phyloP scores from a whole-genome alignment of 305 asterid species.

The Solanum aculeatissimum region DNA sequence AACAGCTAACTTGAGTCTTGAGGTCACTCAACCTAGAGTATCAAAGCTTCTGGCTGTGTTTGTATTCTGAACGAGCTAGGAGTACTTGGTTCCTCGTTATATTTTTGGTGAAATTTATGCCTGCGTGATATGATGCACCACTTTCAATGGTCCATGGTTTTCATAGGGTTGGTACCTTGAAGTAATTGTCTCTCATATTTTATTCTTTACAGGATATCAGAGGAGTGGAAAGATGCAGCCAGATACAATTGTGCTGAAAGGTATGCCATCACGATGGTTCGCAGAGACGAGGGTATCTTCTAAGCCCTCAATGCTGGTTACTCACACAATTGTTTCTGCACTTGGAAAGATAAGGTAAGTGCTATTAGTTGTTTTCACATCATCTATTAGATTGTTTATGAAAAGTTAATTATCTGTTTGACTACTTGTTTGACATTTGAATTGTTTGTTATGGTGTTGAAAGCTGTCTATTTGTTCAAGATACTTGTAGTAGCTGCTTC shows the following conservation, averaged over 20 bases:
- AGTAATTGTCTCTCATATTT: not conserved
- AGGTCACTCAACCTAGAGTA: not conserved
- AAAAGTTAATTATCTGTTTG: not conserved
- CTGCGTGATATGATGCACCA: not conserved
- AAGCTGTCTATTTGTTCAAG: not conserved
- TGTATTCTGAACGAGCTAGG: not conserved
- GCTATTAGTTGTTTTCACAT: not conserved
- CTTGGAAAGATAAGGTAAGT: slow-evolving; percentile 76
- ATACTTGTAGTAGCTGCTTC: not conserved
- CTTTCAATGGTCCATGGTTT: not conserved
- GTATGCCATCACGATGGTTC: slow-evolving; percentile 95
- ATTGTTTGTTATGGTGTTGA: not conserved
- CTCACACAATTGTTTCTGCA: slow-evolving; percentile 79
- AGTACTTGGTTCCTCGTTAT: not conserved
- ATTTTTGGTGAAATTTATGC: not conserved
- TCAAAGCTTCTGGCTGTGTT: not conserved
- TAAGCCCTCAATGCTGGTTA: slow-evolving; percentile 93
- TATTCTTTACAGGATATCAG: slow-evolving; percentile 33
- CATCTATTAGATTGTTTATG: not conserved
- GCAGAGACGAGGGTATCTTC: slow-evolving; percentile 95
- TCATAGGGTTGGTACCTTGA: not conserved
- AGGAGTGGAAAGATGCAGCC: slow-evolving; percentile 62
- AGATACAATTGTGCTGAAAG: slow-evolving; percentile 70
- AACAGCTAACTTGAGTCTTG: not conserved
- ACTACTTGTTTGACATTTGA: not conserved